Base-by-base conservation (phyloP, 2,329 filamentous ascomycete species). In the Chaetothyriales sp. region DNA sequence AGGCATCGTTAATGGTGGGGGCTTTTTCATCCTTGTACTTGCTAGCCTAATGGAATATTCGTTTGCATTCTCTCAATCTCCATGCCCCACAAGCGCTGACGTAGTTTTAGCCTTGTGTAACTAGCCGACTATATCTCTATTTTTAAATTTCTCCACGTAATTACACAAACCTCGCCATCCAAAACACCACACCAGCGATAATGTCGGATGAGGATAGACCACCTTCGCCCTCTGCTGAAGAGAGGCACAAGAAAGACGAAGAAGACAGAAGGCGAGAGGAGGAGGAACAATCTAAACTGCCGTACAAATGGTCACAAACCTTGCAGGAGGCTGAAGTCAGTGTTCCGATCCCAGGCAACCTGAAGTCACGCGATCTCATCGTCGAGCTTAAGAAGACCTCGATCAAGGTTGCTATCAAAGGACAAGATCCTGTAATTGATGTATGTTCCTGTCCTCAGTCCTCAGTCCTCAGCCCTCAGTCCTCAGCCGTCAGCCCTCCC, bases 301-400 rank as follows among this genome's bases (percentile, higher is more conserved):
- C 92, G 0, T 98, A 98, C 80, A 92, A 93, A 72, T 98, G 92
- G 92, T 84, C 78, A 9, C 92, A 98, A 71, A 89, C 84, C 20
- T 95, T 98, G 65, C 76, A 76, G 60, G 92, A 96, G 64, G 72
- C 95, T 54, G 86, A 95, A 64, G 71, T 96, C 62, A 83, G 77
- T 48, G 76, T 93, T 53, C 73, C 77, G 25, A 80, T 98, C 0
- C 84, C 90, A 0, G 83, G 77, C 20, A 94, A 89, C 67, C 73
- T 90, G 60, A 93, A 93, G 70, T 86, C 81, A 42, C 79, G 77
- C 60, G 92, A 98, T 65, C 70, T 98, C 36, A 79, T 84, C 52
- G 80, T 98, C 51, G 81, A 85, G 51, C 77, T 98, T 65, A 85
- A 84, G 67, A 89, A 86, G 71, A 80, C 75, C 52, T 81, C 78